A percentile compares a stretch with the other conserved stretches of the same genome.
These are phyloP conservation scores for Arabidopsis thaliana DNA, from an alignment of 345 rosid genomes.

Conservation along the genomic window TAIR10.1 NC_003074.8:15285501-15286000, in stretches of 20 bases:
- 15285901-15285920: conserved; percentile 13
- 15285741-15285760: conserved; percentile 91
- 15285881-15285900: conserved; percentile 78
- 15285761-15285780: conserved; percentile 71
- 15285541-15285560: no score
- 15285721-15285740: conserved; percentile 23
- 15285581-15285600: no score
- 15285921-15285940: conserved; percentile 19
- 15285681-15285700: conserved; percentile 7
- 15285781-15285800: conserved; percentile 82
- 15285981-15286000: conserved; percentile 58
- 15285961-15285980: neutral
- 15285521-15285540: no score
- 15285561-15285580: no score
- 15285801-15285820: conserved; percentile 83
- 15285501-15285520: no score
- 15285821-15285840: conserved; percentile 77
- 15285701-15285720: conserved; percentile 2
- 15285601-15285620: no score
- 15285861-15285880: conserved; percentile 70
- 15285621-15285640: neutral
- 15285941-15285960: neutral
- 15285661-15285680: neutral
- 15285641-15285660: conserved; percentile 6
- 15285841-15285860: conserved; percentile 72